A percentile compares a stretch with the other conserved stretches of the same genome.
These are phyloP conservation scores for Dillenia turbinata DNA, from an alignment of 164 flowering plant species.

Conservation along the genomic window DNA sequence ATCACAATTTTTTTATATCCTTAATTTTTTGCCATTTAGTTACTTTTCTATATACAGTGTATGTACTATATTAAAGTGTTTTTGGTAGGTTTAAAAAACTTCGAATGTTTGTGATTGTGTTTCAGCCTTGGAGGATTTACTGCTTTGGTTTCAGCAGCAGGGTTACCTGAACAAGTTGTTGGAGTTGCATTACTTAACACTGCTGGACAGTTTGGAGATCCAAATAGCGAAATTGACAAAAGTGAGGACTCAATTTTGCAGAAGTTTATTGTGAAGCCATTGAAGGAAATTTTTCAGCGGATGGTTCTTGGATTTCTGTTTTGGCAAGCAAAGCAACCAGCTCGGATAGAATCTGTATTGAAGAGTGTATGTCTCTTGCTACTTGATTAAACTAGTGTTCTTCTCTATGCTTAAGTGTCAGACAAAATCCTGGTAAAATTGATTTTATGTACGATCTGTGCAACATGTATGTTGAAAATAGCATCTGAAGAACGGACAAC, in stretches of 20 bases:
- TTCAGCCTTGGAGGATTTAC: slow-evolving; percentile 98
- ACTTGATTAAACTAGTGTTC: background rate
- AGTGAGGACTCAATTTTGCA: slow-evolving; percentile 47
- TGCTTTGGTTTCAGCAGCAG: slow-evolving; percentile 74
- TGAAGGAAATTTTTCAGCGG: slow-evolving; percentile 86
- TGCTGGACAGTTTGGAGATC: slow-evolving; percentile 89
- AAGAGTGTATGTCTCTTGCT: slow-evolving; percentile 63
- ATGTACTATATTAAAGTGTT: background rate
- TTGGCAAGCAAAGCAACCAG: slow-evolving; percentile 97
- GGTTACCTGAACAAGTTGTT: slow-evolving; percentile 59
- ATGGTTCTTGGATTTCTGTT: slow-evolving; percentile 78
- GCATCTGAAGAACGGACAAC: too few relatives aligned
- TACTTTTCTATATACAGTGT: background rate
- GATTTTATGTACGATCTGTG: too few relatives aligned
- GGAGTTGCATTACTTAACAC: slow-evolving; percentile 82
- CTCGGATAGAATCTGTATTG: slow-evolving; percentile 77
- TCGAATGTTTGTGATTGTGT: slow-evolving; percentile 10
- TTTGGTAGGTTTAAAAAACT: background rate
- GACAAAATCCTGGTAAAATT: too few relatives aligned
- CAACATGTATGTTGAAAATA: too few relatives aligned
- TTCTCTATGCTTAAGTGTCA: background rate
- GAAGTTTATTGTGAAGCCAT: slow-evolving; percentile 60
- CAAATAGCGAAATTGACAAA: slow-evolving; percentile 19
- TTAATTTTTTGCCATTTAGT: background rate
- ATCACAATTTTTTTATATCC: background rate